Percentiles rank a stretch among this genome's conserved stretches.
phyloP scores from a whole-genome alignment of 1,139 yeast genomes.

The Yamadazyma dushanensis region DNA sequence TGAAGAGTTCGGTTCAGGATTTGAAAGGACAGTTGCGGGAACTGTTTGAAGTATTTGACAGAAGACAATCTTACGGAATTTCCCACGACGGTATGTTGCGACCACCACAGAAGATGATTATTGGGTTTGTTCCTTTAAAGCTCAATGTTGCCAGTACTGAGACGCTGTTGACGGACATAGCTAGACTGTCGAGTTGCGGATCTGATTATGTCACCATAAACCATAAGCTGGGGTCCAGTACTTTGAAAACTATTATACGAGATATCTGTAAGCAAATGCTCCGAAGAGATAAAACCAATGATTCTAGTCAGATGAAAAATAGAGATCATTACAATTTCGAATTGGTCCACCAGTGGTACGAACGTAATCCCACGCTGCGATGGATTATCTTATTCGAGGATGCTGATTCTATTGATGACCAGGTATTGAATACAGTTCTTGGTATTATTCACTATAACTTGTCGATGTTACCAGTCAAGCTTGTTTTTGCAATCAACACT shows the following conservation, averaged over 20 bases:
- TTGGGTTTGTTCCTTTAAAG: no score
- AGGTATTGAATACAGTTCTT: slow-evolving; percentile 52
- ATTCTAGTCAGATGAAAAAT: slow-evolving; percentile 9
- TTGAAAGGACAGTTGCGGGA: no score
- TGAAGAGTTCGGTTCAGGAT: slow-evolving; percentile 28
- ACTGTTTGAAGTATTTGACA: no score
- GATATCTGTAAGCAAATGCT: slow-evolving; percentile 37
- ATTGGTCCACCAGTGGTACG: slow-evolving; percentile 49
- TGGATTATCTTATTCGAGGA: slow-evolving; percentile 59
- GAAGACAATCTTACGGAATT: no score
- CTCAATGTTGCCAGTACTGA: no score
- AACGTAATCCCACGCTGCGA: slow-evolving; percentile 14
- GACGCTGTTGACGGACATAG: no score
- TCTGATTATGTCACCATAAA: slow-evolving; percentile 40
- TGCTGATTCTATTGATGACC: slow-evolving; percentile 56
- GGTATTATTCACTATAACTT: slow-evolving; percentile 43
- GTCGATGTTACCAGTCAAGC: slow-evolving; percentile 39
- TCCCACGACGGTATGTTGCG: no score
- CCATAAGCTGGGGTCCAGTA: slow-evolving; percentile 39
- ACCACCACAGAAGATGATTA: no score
- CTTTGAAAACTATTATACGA: slow-evolving; percentile 40
- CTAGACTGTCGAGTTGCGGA: slow-evolving; percentile 27
- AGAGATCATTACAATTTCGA: slow-evolving; percentile 52
- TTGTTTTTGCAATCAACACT: slow-evolving; percentile 58
- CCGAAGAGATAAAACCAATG: no score